Evolutionary conservation across 257 asterid genomes (phyloP).

Genomic region (Nicotiana benthamiana): DNA sequence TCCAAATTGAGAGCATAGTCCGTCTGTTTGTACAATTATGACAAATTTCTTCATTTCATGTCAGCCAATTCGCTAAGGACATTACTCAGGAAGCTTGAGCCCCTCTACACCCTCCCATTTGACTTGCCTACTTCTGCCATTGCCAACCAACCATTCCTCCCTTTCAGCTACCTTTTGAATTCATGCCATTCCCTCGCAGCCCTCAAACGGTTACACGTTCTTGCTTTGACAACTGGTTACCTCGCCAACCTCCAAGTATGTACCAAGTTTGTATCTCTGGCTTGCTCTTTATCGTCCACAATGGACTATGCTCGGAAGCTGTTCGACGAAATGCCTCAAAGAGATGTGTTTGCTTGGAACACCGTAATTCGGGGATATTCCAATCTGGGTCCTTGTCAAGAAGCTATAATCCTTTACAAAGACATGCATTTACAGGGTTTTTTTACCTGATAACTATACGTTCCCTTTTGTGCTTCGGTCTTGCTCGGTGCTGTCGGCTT

Average conservation of each 20-base stretch:
- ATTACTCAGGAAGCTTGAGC: background rate
- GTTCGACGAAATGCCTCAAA: constrained; percentile 13
- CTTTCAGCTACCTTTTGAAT: background rate
- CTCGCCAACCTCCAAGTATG: background rate
- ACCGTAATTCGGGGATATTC: constrained; percentile 17
- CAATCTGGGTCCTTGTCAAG: constrained; percentile 13
- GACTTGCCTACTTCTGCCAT: background rate
- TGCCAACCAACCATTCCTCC: no score
- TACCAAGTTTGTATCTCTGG: constrained; percentile 5
- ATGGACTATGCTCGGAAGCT: constrained; percentile 10
- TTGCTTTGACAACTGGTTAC: constrained; percentile 8
- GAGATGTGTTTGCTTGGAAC: constrained; percentile 12
- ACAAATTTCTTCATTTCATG: background rate
- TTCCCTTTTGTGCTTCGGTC: constrained; percentile 11
- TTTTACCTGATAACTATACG: constrained; percentile 10
- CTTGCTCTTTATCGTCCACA: background rate
- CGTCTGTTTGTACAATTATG: background rate
- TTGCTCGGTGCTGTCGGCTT: constrained; percentile 10
- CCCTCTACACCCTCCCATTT: background rate
- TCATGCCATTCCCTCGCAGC: constrained; percentile 8
- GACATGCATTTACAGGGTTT: background rate
- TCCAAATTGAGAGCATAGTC: background rate
- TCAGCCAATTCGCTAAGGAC: background rate
- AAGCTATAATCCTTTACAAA: constrained; percentile 1
- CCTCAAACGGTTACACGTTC: constrained; percentile 8